Percentiles rank a stretch among this genome's conserved stretches.
phyloP scores from a whole-genome alignment of 2,329 filamentous ascomycete species.

The Fusarium sp. region DNA sequence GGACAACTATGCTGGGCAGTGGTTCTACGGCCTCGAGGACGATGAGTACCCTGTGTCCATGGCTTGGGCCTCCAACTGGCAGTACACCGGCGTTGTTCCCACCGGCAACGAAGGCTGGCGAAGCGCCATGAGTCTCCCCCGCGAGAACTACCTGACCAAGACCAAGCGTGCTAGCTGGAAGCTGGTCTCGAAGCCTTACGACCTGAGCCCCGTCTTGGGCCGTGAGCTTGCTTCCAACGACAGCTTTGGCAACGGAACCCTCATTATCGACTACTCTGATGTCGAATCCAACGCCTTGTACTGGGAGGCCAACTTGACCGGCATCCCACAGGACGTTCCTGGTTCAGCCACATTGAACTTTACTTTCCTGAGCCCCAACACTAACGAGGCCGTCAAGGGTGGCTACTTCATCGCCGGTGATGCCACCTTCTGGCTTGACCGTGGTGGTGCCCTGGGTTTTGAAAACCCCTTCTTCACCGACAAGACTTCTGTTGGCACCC shows the following conservation, averaged over 20 bases:
- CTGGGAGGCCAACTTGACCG: constrained; percentile 65
- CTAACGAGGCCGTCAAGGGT: constrained; percentile 44
- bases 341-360: constrained; percentile 47
- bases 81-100: constrained; percentile 48
- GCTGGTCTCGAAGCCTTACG: constrained; percentile 61
- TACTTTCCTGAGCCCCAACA: constrained; percentile 39
- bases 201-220: constrained; percentile 60
- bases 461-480: constrained; percentile 50
- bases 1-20: constrained; percentile 53
- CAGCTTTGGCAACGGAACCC: constrained; percentile 59
- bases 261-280: constrained; percentile 62
- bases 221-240: constrained; percentile 56
- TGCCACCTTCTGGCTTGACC: constrained; percentile 46
- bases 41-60: constrained; percentile 48
- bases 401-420: constrained; percentile 46
- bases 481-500: constrained; percentile 43
- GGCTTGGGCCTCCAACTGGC: constrained; percentile 53
- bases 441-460: constrained; percentile 44
- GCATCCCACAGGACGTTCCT: constrained; percentile 38
- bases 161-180: constrained; percentile 62
- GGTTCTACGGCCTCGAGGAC: constrained; percentile 46
- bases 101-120: constrained; percentile 49
- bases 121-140: constrained; percentile 52
- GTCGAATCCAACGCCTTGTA: constrained; percentile 59
- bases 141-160: constrained; percentile 63